phyloP scores from a whole-genome alignment of 495 filamentous ascomycete genomes.

The Tuber umbilicatum region DNA sequence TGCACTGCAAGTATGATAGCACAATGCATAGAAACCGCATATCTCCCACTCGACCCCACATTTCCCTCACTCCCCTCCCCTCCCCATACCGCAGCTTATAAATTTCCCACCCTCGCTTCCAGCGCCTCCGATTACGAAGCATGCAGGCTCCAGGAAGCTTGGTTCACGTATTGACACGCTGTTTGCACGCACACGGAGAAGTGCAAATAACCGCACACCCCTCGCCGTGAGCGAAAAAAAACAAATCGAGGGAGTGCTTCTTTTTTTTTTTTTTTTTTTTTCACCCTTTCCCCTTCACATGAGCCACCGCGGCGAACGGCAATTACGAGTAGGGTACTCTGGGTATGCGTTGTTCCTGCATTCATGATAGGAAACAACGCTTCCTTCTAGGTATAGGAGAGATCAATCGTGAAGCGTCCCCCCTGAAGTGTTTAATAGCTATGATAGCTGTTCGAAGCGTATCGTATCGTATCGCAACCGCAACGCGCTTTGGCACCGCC shows the following conservation, averaged over 20 bases:
- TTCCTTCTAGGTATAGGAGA: neutral
- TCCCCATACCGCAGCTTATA: too few species aligned
- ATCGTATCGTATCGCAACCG: neutral
- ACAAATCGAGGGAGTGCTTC: neutral
- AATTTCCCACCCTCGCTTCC: too few species aligned
- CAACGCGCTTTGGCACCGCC: neutral
- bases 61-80: too few species aligned
- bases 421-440: neutral
- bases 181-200: neutral
- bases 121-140: neutral
- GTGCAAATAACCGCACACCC: neutral
- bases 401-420: neutral
- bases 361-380: neutral
- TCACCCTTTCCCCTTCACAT: too few species aligned
- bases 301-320: neutral
- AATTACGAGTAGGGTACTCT: too few species aligned
- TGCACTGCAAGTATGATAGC: too few species aligned
- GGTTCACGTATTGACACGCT: neutral
- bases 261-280: too few species aligned
- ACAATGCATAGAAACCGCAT: too few species aligned
- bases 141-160: neutral
- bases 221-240: neutral
- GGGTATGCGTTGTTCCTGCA: constrained; percentile 1
- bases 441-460: neutral
- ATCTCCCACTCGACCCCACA: too few species aligned